Percentiles rank a stretch among this genome's conserved stretches.
phyloP scores from a whole-genome alignment of 345 rosid genomes.

The Zanthoxylum bungeanum region DNA sequence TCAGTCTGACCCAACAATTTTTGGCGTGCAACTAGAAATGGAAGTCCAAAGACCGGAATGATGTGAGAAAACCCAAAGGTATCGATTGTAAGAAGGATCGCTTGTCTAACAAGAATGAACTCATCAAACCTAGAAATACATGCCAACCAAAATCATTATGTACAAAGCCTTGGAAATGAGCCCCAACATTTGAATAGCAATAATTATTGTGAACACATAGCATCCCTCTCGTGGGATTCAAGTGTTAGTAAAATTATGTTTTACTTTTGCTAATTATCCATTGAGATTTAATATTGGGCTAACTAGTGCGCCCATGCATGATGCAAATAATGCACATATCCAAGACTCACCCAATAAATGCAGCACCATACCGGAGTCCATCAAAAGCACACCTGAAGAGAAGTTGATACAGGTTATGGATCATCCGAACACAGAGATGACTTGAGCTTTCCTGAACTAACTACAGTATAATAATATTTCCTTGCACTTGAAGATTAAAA shows the following conservation, averaged over 20 bases:
- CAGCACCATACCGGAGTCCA: conserved; percentile 94
- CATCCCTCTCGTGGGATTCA: neutral
- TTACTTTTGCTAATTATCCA: neutral
- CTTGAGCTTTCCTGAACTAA: neutral
- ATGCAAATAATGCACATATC: neutral
- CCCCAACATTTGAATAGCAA: neutral
- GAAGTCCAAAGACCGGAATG: conserved; percentile 78
- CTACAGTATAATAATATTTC: neutral
- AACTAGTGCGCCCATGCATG: neutral
- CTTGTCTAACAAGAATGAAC: conserved; percentile 82
- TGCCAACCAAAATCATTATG: conserved; percentile 5
- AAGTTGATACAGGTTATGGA: conserved; percentile 8
- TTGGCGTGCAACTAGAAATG: conserved; percentile 40
- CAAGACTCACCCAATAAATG: conserved; percentile 82
- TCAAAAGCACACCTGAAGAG: conserved; percentile 87
- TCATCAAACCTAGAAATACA: conserved; percentile 78
- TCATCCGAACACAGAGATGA: neutral
- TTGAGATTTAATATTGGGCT: neutral
- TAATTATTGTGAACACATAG: neutral
- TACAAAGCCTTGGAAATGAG: neutral
- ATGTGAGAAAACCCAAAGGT: conserved; percentile 87
- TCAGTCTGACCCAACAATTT: conserved; percentile 27
- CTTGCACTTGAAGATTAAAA: neutral
- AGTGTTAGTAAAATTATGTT: neutral
- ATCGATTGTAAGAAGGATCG: conserved; percentile 78